These are phyloP conservation scores for Pharnaceum exiguum DNA, from an alignment of 148 eudicot genomes.

Conservation along the genomic window DNA sequence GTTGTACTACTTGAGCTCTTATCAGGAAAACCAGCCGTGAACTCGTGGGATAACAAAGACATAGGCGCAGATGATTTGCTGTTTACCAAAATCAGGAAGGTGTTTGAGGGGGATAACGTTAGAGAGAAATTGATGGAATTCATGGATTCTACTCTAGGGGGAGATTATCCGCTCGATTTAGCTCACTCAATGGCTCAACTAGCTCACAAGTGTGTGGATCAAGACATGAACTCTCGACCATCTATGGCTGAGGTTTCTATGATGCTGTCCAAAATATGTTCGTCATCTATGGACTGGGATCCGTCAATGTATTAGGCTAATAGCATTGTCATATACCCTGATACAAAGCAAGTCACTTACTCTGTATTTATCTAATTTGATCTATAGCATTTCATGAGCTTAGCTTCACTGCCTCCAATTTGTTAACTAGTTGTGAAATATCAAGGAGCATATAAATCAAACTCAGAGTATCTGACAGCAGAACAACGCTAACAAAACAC, in stretches of 20 bases:
- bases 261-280: constrained; percentile 53
- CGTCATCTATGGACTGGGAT: constrained; percentile 77
- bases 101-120: constrained; percentile 55
- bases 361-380: no score
- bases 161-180: constrained; percentile 62
- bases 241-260: constrained; percentile 43
- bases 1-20: constrained; percentile 58
- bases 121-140: constrained; percentile 57
- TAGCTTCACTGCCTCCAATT: no score
- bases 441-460: no score
- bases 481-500: no score
- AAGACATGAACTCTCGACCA: constrained; percentile 51
- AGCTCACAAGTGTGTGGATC: constrained; percentile 52
- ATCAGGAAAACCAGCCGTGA: constrained; percentile 59
- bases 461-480: no score
- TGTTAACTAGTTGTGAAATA: no score
- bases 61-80: constrained; percentile 24
- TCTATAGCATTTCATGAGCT: no score
- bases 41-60: constrained; percentile 15
- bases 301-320: no score
- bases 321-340: no score
- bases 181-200: constrained; percentile 67
- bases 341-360: no score
- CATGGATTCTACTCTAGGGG: constrained; percentile 43
- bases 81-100: constrained; percentile 25